phyloP scores from a whole-genome alignment of 2,329 filamentous ascomycete species.

The Claviceps humidiphila region DNA sequence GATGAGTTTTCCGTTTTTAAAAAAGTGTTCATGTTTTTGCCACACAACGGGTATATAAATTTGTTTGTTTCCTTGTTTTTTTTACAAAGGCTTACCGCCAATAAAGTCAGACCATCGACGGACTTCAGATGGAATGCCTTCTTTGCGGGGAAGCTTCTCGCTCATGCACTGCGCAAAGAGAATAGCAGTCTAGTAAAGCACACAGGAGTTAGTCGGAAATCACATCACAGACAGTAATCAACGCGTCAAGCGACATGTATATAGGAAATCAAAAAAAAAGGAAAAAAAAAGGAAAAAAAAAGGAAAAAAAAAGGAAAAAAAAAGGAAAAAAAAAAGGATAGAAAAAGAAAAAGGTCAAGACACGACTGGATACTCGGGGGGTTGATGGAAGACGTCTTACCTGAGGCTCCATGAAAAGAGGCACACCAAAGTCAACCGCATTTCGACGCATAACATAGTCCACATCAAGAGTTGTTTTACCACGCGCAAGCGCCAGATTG shows the following conservation, averaged over 20 bases:
- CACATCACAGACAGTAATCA: background rate
- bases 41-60: background rate
- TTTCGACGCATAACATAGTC: constrained; percentile 99
- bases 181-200: constrained; percentile 59
- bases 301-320: background rate
- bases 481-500: constrained; percentile 77
- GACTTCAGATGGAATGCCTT: constrained; percentile 84
- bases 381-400: constrained; percentile 36
- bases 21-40: background rate
- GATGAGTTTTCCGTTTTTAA: background rate
- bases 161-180: constrained; percentile 96
- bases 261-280: no score
- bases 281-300: background rate
- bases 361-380: no score
- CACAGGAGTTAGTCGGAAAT: background rate
- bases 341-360: no score
- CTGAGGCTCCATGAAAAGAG: constrained; percentile 97
- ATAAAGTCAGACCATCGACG: constrained; percentile 93
- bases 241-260: background rate
- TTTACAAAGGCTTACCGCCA: constrained; percentile 62
- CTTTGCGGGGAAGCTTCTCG: constrained; percentile 79
- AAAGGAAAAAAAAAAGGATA: background rate
- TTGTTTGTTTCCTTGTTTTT: background rate
- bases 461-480: constrained; percentile 73
- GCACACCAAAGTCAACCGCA: constrained; percentile 94